phyloP scores from a whole-genome alignment of 2,329 filamentous ascomycete genomes.

The Botrytis sinoallii region DNA sequence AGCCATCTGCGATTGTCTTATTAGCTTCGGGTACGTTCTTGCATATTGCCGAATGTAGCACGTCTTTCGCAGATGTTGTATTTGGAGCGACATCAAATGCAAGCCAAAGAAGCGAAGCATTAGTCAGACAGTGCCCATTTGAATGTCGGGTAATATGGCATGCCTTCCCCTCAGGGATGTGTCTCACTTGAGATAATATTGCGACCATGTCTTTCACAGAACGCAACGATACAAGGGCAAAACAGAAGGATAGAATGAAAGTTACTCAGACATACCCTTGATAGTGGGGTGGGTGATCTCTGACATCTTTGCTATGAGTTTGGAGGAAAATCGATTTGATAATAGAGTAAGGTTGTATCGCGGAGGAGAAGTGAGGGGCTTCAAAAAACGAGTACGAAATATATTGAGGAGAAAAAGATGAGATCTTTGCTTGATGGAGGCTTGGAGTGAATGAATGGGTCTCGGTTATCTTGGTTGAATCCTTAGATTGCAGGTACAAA shows the following conservation, averaged over 20 bases:
- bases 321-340: not conserved
- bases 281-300: slow-evolving; percentile 57
- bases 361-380: not conserved
- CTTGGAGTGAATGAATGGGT: not conserved
- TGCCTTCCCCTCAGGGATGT: not conserved
- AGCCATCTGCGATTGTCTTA: slow-evolving; percentile 70
- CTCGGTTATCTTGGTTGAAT: not conserved
- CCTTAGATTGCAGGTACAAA: not conserved
- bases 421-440: not conserved
- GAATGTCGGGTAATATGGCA: not conserved
- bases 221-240: not conserved
- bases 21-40: slow-evolving; percentile 21
- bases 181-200: slow-evolving; percentile 13
- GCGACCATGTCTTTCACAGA: not conserved
- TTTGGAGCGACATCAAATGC: slow-evolving; percentile 1
- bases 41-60: slow-evolving; percentile 17
- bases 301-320: slow-evolving; percentile 41
- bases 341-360: not conserved
- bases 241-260: not conserved
- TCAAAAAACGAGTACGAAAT: not conserved
- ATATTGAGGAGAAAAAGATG: not conserved
- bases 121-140: not conserved
- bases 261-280: slow-evolving; percentile 47
- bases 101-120: slow-evolving; percentile 5
- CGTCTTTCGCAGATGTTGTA: slow-evolving; percentile 1